Percentiles rank a stretch among this genome's conserved stretches.
Evolutionary conservation across 2,329 filamentous ascomycete genomes (phyloP).

Genomic region (Seiridium cupressi): DNA sequence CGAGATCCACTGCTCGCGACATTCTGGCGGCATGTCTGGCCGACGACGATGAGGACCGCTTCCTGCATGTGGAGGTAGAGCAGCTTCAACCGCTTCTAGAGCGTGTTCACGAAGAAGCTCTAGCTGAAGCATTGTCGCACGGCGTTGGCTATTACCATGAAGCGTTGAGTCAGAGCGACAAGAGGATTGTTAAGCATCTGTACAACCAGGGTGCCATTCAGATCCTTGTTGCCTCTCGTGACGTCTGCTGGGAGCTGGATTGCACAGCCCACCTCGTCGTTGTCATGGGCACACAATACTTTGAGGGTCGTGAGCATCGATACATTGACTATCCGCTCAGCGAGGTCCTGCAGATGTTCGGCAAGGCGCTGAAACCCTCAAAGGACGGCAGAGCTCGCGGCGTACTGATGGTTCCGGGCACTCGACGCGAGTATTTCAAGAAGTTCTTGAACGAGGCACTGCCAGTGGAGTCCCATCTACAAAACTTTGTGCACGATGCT

Average conservation of each 20-base stretch:
- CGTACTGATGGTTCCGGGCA: slow-evolving; percentile 92
- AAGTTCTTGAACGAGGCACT: slow-evolving; percentile 97
- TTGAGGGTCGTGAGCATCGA: slow-evolving; percentile 92
- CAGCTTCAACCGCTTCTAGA: slow-evolving; percentile 81
- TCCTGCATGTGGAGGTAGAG: slow-evolving; percentile 79
- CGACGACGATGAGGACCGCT: slow-evolving; percentile 90
- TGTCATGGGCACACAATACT: slow-evolving; percentile 97
- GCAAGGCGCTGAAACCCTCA: slow-evolving; percentile 78
- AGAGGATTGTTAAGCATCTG: slow-evolving; percentile 88
- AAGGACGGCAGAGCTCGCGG: slow-evolving; percentile 81
- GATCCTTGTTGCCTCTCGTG: slow-evolving; percentile 71
- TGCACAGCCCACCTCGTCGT: slow-evolving; percentile 86
- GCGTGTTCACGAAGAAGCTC: slow-evolving; percentile 78
- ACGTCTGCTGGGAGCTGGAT: slow-evolving; percentile 95
- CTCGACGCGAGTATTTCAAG: slow-evolving; percentile 97
- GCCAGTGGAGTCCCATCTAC: slow-evolving; percentile 91
- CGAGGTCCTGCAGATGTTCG: slow-evolving; percentile 97
- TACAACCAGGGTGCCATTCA: slow-evolving; percentile 89
- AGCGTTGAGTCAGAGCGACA: slow-evolving; percentile 83
- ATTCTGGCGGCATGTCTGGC: slow-evolving; percentile 82
- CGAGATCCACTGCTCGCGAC: slow-evolving; percentile 81
- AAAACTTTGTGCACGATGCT: slow-evolving; percentile 88
- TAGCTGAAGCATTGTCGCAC: slow-evolving; percentile 87
- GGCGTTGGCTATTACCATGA: slow-evolving; percentile 98
- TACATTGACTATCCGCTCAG: slow-evolving; percentile 95